Percentiles rank a stretch among this genome's conserved stretches.
phyloP scores from a whole-genome alignment of 1,139 yeast genomes.

The Pichia terricola region DNA sequence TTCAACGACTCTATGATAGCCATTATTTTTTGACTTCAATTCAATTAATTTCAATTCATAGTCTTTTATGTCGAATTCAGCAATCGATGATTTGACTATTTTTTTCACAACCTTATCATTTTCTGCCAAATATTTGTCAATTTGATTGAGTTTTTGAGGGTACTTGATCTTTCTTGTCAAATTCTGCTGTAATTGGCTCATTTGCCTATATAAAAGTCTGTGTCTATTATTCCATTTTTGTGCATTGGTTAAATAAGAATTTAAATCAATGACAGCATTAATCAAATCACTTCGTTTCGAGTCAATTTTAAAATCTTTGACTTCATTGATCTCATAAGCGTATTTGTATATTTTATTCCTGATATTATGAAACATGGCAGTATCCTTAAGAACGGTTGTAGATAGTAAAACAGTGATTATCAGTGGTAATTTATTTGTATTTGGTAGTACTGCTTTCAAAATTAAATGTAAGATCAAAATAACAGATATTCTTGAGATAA shows the following conservation, averaged over 20 bases:
- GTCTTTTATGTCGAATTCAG: conserved; percentile 33
- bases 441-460: conserved; percentile 8
- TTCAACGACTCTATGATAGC: conserved; percentile 55
- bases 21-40: conserved; percentile 22
- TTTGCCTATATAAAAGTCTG: conserved; percentile 34
- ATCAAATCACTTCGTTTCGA: conserved; percentile 30
- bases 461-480: conserved; percentile 14
- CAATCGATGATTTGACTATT: conserved; percentile 35
- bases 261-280: conserved; percentile 43
- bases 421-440: conserved; percentile 22
- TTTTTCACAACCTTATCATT: conserved; percentile 39
- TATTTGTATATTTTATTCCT: conserved; percentile 14
- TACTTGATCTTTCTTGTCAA: conserved; percentile 38
- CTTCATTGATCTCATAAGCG: conserved; percentile 11
- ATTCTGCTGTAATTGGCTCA: conserved; percentile 49
- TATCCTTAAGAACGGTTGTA: conserved; percentile 24
- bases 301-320: conserved; percentile 4
- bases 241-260: conserved; percentile 34
- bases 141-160: conserved; percentile 36
- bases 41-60: conserved; percentile 27
- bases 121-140: conserved; percentile 35
- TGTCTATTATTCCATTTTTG: conserved; percentile 38
- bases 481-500: conserved; percentile 14
- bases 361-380: conserved; percentile 19
- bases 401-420: conserved; percentile 22